A percentile compares a stretch with the other conserved stretches of the same genome.
Evolutionary conservation across 2,329 filamentous ascomycete species (phyloP).

Genomic region (Elsinoe fawcettii): DNA sequence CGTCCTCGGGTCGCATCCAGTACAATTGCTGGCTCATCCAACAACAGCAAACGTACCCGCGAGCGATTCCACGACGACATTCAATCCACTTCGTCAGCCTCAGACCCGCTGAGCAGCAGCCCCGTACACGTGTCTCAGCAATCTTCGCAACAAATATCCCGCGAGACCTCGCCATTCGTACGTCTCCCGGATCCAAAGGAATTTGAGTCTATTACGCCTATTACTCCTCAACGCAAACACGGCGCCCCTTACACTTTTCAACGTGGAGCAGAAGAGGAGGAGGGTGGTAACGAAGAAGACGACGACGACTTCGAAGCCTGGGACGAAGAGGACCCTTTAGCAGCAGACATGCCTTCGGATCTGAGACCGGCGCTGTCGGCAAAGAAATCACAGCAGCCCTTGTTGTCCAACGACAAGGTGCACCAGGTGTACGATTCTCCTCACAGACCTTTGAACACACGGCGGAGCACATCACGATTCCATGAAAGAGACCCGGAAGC

Average conservation of each 20-base stretch:
- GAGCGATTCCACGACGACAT: slow-evolving; percentile 22
- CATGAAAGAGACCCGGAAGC: slow-evolving; percentile 68
- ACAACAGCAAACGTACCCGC: slow-evolving; percentile 13
- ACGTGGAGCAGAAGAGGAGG: slow-evolving; percentile 6
- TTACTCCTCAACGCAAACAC: neutral
- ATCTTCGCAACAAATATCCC: slow-evolving; percentile 22
- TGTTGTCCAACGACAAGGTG: slow-evolving; percentile 42
- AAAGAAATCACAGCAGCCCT: slow-evolving; percentile 42
- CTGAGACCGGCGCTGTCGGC: slow-evolving; percentile 35
- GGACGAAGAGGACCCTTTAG: slow-evolving; percentile 33
- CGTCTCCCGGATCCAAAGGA: slow-evolving; percentile 22
- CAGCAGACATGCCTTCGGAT: slow-evolving; percentile 42
- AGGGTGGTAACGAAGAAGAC: slow-evolving; percentile 20
- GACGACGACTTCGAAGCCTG: slow-evolving; percentile 39
- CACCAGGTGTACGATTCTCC: slow-evolving; percentile 32
- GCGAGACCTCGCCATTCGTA: slow-evolving; percentile 27
- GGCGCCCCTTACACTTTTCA: slow-evolving; percentile 7
- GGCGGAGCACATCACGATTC: slow-evolving; percentile 55
- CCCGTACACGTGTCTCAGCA: slow-evolving; percentile 19
- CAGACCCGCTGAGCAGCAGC: slow-evolving; percentile 25
- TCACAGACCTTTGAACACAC: slow-evolving; percentile 37
- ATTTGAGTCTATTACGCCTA: slow-evolving; percentile 13
- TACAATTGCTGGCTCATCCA: neutral
- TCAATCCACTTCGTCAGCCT: slow-evolving; percentile 21
- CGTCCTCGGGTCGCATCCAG: slow-evolving; percentile 8